Evolutionary conservation across 768 basidiomycete species (phyloP).

Genomic region (Boletellus ananiceps): DNA sequence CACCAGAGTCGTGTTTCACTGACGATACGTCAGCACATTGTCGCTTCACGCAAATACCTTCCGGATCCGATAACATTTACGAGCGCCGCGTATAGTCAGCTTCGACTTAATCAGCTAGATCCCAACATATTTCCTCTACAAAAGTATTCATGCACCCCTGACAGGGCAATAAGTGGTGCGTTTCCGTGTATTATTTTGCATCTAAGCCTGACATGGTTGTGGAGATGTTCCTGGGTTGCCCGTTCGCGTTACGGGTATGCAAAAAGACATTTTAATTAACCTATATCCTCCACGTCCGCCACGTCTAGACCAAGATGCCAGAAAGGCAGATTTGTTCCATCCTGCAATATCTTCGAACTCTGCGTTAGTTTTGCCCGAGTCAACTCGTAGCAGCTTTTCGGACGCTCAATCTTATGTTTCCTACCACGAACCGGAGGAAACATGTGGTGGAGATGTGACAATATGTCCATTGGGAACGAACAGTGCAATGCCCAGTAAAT

Average conservation of each 20-base stretch:
- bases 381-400: slow-evolving; percentile 37
- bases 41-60: slow-evolving; percentile 60
- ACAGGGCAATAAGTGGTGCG: slow-evolving; percentile 36
- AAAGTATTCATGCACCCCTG: slow-evolving; percentile 42
- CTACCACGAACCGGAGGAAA: neutral
- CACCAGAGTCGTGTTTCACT: neutral
- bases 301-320: slow-evolving; percentile 24
- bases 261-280: slow-evolving; percentile 36
- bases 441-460: slow-evolving; percentile 56
- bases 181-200: neutral
- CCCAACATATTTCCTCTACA: slow-evolving; percentile 68
- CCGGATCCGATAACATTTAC: slow-evolving; percentile 71
- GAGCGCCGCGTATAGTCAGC: slow-evolving; percentile 64
- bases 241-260: slow-evolving; percentile 39
- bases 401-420: slow-evolving; percentile 28
- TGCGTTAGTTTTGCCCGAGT: slow-evolving; percentile 20
- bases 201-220: slow-evolving; percentile 8
- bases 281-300: slow-evolving; percentile 49
- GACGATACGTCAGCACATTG: slow-evolving; percentile 54
- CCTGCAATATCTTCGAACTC: slow-evolving; percentile 15
- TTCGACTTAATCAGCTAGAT: slow-evolving; percentile 71
- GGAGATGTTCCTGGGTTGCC: slow-evolving; percentile 43
- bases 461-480: slow-evolving; percentile 85
- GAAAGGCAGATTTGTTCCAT: slow-evolving; percentile 31
- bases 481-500: slow-evolving; percentile 79